Evolutionary conservation across 2,329 filamentous ascomycete species (phyloP).

Genomic region (Mycocentrospora acerina): DNA sequence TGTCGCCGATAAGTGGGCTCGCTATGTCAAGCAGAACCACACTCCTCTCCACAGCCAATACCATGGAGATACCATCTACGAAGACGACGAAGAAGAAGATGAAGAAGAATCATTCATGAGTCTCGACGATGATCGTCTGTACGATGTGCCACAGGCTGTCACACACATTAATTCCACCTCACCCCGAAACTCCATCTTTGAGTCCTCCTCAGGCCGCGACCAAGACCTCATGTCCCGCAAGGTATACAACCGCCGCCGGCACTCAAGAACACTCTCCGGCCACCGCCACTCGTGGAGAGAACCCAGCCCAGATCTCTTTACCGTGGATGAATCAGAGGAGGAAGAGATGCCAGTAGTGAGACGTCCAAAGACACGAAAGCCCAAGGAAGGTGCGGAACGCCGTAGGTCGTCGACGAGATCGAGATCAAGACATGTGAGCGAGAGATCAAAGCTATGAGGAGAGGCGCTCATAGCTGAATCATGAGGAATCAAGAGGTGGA

Average conservation of each 20-base stretch:
- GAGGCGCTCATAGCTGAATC: too few species aligned
- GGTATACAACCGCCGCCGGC: slow-evolving; percentile 30
- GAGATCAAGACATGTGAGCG: slow-evolving; percentile 28
- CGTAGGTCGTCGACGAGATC: slow-evolving; percentile 36
- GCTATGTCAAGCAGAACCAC: slow-evolving; percentile 42
- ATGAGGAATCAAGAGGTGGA: slow-evolving; percentile 1
- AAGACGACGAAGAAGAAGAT: slow-evolving; percentile 40
- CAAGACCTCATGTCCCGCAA: slow-evolving; percentile 39
- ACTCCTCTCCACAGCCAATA: slow-evolving; percentile 34
- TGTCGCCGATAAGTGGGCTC: slow-evolving; percentile 44
- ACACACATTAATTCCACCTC: slow-evolving; percentile 31
- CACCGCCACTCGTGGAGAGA: slow-evolving; percentile 46
- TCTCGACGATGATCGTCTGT: slow-evolving; percentile 38
- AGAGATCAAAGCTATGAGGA: slow-evolving; percentile 34
- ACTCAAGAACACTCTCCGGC: slow-evolving; percentile 41
- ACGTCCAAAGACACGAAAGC: slow-evolving; percentile 32
- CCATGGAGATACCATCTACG: slow-evolving; percentile 27
- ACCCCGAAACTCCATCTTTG: slow-evolving; percentile 29
- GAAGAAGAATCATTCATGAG: slow-evolving; percentile 41
- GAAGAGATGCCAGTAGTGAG: slow-evolving; percentile 29
- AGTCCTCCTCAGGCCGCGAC: slow-evolving; percentile 39
- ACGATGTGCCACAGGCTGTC: slow-evolving; percentile 31
- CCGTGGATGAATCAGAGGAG: slow-evolving; percentile 45
- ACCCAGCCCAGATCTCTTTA: slow-evolving; percentile 45
- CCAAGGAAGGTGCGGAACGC: slow-evolving; percentile 38